Evolutionary conservation across 2,329 filamentous ascomycete species (phyloP).

Genomic region (Diplodia intermedia): DNA sequence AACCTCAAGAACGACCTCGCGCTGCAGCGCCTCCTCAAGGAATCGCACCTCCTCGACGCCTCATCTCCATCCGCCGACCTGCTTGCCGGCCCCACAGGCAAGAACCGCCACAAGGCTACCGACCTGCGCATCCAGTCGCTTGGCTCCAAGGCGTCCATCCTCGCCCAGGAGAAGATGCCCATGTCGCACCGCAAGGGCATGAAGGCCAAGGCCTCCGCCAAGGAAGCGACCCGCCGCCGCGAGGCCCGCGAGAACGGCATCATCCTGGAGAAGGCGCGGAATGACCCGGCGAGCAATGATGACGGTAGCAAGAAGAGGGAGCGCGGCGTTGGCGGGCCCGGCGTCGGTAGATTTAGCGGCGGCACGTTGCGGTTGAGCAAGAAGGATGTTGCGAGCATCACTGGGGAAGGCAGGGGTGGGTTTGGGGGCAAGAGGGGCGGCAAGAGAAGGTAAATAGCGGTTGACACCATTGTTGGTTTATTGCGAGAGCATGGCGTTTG

Average conservation of each 20-base stretch:
- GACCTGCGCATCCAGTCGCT: constrained; percentile 84
- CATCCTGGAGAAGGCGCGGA: constrained; percentile 72
- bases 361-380: constrained; percentile 81
- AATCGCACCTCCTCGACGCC: constrained; percentile 83
- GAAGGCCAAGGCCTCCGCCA: constrained; percentile 65
- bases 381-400: constrained; percentile 74
- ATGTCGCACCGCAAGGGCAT: constrained; percentile 89
- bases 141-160: constrained; percentile 77
- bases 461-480: neutral
- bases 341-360: constrained; percentile 79
- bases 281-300: constrained; percentile 41
- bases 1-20: constrained; percentile 92
- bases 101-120: constrained; percentile 78
- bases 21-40: constrained; percentile 85
- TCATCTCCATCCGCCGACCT: constrained; percentile 58
- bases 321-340: constrained; percentile 74
- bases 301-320: constrained; percentile 53
- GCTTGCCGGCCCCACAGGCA: constrained; percentile 61
- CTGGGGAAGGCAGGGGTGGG: constrained; percentile 29
- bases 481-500: constrained; percentile 1
- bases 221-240: constrained; percentile 73
- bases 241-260: constrained; percentile 92
- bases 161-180: constrained; percentile 85
- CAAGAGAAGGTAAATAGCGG: constrained; percentile 14
- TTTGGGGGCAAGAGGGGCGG: constrained; percentile 19